Percentiles rank a stretch among this genome's conserved stretches.
These are phyloP conservation scores for Asterophora lycoperdoides DNA, from an alignment of 768 basidiomycete genomes.

Conservation along the genomic window DNA sequence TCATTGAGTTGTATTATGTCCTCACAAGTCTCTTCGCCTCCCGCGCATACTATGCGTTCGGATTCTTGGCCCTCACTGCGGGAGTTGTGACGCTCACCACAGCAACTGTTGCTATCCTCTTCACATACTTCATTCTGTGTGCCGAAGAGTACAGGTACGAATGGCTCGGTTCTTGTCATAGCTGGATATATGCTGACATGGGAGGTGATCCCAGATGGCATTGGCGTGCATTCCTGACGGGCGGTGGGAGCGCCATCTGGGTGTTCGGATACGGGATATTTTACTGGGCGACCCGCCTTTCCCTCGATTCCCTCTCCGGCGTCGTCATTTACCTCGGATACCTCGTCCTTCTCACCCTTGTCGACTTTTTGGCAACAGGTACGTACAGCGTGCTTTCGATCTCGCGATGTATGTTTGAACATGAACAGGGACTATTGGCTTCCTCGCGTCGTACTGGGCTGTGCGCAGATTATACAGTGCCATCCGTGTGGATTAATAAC, in stretches of 20 bases:
- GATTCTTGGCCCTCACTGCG: conserved; percentile 87
- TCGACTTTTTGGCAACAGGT: conserved; percentile 89
- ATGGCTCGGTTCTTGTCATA: neutral
- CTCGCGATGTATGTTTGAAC: conserved; percentile 6
- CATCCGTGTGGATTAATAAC: conserved; percentile 71
- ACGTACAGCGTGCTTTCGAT: conserved; percentile 17
- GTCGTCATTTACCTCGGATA: conserved; percentile 88
- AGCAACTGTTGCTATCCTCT: conserved; percentile 85
- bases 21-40: conserved; percentile 90
- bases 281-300: conserved; percentile 86
- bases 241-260: conserved; percentile 93
- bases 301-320: conserved; percentile 76
- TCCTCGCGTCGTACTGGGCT: conserved; percentile 90
- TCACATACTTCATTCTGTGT: conserved; percentile 88
- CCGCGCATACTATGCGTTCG: conserved; percentile 93
- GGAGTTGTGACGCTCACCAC: conserved; percentile 81
- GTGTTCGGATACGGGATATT: conserved; percentile 83
- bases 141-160: conserved; percentile 88
- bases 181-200: conserved; percentile 1
- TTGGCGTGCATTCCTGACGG: conserved; percentile 90
- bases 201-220: conserved; percentile 73
- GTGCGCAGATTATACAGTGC: conserved; percentile 77
- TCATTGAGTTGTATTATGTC: conserved; percentile 92
- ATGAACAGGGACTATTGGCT: conserved; percentile 84
- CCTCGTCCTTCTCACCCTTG: conserved; percentile 72